Base-by-base conservation (phyloP, 306 rosid genomes). In the Heteromeles arbutifolia region DNA sequence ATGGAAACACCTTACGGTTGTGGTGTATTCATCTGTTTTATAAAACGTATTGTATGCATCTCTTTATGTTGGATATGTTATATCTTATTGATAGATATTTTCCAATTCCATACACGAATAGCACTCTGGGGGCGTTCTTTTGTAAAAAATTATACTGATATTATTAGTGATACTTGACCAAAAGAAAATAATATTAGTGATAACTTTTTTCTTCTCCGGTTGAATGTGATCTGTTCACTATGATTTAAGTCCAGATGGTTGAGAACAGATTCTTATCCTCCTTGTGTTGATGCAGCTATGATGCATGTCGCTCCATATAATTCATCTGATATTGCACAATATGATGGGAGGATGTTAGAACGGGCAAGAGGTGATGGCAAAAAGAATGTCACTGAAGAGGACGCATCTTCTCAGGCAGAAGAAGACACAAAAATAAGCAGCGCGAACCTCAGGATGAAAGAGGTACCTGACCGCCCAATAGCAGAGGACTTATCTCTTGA, bases 351-450 rank as follows among this genome's bases (percentile, higher is more conserved):
- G 79, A 81, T 86, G 13, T 68, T 80, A 17, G 98, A 92, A 65
- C 86, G 82, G 67, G 54, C 79, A 39, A 92, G 88, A 86, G 95
- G 80, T 29, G 97, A 90, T 53, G 89, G 88, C 26, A 92, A 90
- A 82, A 95, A 85, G 84, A 89, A 82, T 67, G 78, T 78, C 52
- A 41, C 82, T 2, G 97, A 90, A 83, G 98, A 90, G 73, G 92
- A 90, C 28, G 74, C 91, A n/a, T 84, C 88, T 19, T 86, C 90
- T 18, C 96, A 84, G 77, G 89, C 86, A 25, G 97, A 92, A 78
- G 85, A 82, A 80, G 92, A 90, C 29, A 82, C 73, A 74, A 95
- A 86, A 87, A 95, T 89, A 78, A 92, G 91, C 85, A 85, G 88
- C 82, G 59, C 85, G 4, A 88, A 88, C 89, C 86, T 85, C 52